Evolutionary conservation across 495 filamentous ascomycete species (phyloP).

Genomic region (Aspergillus saccharolyticus): DNA sequence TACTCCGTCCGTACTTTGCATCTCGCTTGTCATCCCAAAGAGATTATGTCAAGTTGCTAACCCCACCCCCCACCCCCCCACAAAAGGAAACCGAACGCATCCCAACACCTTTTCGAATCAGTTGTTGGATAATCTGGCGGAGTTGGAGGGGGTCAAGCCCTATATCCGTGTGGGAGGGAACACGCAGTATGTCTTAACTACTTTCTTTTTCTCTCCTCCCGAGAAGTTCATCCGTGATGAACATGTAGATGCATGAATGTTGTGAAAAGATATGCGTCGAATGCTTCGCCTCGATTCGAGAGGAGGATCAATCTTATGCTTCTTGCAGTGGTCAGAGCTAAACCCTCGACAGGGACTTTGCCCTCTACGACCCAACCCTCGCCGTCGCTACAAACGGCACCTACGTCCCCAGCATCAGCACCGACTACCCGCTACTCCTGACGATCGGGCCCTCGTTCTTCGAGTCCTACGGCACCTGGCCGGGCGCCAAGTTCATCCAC

Average conservation of each 20-base stretch:
- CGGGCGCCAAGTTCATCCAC: constrained; percentile 52
- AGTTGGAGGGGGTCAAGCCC: constrained; percentile 24
- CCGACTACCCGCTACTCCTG: constrained; percentile 58
- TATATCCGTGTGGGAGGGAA: constrained; percentile 27
- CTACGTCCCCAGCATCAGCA: constrained; percentile 41
- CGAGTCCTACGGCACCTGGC: constrained; percentile 59
- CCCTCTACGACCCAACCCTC: constrained; percentile 53
- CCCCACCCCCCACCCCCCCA: too few relatives aligned
- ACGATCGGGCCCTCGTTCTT: constrained; percentile 60
- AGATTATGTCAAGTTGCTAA: too few relatives aligned
- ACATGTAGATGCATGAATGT: too few relatives aligned
- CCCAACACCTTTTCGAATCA: constrained; percentile 26
- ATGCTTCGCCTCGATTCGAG: too few relatives aligned
- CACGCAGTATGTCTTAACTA: constrained; percentile 26
- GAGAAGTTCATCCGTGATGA: too few relatives aligned
- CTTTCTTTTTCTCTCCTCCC: too few relatives aligned
- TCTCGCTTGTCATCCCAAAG: too few relatives aligned
- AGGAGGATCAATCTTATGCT: too few relatives aligned
- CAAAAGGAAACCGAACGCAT: constrained; percentile 22
- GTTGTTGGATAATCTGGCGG: constrained; percentile 22
- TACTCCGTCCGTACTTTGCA: too few relatives aligned
- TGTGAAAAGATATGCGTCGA: too few relatives aligned
- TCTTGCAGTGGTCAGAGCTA: too few relatives aligned
- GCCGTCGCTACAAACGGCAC: constrained; percentile 51
- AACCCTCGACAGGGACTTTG: too few relatives aligned